Percentiles rank a stretch among this genome's conserved stretches.
Conservation (phyloP, 768 basidiomycete genomes). For the Boletellus ananiceps region DNA sequence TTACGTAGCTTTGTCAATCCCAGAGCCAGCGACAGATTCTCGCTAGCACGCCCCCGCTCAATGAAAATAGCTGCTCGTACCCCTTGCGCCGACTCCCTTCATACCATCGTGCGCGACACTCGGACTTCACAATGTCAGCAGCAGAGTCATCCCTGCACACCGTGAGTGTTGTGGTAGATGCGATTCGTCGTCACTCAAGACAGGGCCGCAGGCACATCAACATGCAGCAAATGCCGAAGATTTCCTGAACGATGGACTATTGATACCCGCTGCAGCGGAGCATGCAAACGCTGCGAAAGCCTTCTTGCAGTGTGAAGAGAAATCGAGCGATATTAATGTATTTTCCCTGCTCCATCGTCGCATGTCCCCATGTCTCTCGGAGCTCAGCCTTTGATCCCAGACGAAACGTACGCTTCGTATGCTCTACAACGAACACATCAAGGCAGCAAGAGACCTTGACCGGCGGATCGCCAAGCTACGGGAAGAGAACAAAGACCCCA, state of each 20-base stretch:
- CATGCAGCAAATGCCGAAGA: slow-evolving; percentile 82
- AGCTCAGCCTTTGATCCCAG: slow-evolving; percentile 34
- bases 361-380: slow-evolving; percentile 1
- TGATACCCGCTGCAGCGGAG: slow-evolving; percentile 69
- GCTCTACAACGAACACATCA: slow-evolving; percentile 70
- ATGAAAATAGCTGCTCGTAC: not conserved
- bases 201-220: slow-evolving; percentile 62
- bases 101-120: not conserved
- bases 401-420: slow-evolving; percentile 73
- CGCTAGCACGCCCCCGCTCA: not conserved
- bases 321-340: slow-evolving; percentile 71
- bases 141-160: slow-evolving; percentile 50
- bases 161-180: slow-evolving; percentile 29
- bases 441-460: slow-evolving; percentile 66
- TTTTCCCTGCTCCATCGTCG: slow-evolving; percentile 15
- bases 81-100: not conserved
- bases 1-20: not conserved
- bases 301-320: slow-evolving; percentile 67
- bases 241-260: slow-evolving; percentile 56
- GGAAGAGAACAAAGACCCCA: slow-evolving; percentile 74
- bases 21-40: not conserved
- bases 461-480: slow-evolving; percentile 66
- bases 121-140: slow-evolving; percentile 24
- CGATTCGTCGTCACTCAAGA: slow-evolving; percentile 1
- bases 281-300: slow-evolving; percentile 74